A percentile compares a stretch with the other conserved stretches of the same genome.
Evolutionary conservation across 179 eudicot genomes (phyloP).

Genomic region (Spergularia azorica): DNA sequence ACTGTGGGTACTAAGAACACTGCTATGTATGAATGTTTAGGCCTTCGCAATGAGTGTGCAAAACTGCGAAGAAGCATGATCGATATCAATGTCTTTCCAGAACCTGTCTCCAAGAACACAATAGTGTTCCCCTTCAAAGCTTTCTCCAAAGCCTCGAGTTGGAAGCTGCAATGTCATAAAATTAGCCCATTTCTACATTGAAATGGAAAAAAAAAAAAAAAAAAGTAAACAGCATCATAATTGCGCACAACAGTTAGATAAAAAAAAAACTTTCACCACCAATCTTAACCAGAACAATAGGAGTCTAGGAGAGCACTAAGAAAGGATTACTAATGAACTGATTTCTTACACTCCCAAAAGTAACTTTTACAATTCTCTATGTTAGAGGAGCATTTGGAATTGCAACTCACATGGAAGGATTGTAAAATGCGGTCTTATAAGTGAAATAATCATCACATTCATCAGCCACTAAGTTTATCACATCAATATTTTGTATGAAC

Average conservation of each 20-base stretch:
- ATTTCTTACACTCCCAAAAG: too few relatives aligned
- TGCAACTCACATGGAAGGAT: too few relatives aligned
- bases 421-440: too few relatives aligned
- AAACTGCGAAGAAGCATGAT: conserved; percentile 88
- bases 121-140: conserved; percentile 82
- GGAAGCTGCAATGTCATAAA: conserved; percentile 55
- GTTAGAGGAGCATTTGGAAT: too few relatives aligned
- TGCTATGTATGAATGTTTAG: conserved; percentile 50
- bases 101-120: conserved; percentile 85
- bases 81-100: conserved; percentile 91
- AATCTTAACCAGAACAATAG: too few relatives aligned
- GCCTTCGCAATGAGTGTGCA: conserved; percentile 61
- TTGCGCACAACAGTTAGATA: neutral
- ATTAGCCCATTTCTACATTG: neutral
- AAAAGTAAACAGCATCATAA: neutral
- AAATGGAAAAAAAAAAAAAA: neutral
- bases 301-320: neutral
- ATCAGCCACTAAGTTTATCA: too few relatives aligned
- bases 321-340: too few relatives aligned
- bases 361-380: too few relatives aligned
- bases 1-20: conserved; percentile 91
- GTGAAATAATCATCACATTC: too few relatives aligned
- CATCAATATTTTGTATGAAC: neutral
- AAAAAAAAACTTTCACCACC: neutral
- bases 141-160: conserved; percentile 76